Evolutionary conservation across 2,329 filamentous ascomycete genomes (phyloP).

Genomic region (Neocatenulostroma microsporum): DNA sequence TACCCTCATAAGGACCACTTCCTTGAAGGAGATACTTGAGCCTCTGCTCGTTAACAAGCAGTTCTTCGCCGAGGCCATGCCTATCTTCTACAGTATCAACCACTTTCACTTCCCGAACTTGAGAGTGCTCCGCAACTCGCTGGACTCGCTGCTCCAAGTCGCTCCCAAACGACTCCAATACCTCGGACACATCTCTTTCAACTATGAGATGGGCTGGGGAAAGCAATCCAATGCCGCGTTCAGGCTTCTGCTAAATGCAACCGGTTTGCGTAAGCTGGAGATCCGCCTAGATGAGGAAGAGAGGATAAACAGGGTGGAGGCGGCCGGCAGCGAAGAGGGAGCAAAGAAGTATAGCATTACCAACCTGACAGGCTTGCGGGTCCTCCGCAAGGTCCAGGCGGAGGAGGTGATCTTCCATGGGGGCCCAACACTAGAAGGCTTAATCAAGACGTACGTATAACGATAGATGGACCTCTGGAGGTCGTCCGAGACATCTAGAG

Average conservation of each 20-base stretch:
- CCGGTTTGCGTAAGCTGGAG: background rate
- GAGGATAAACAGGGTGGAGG: too few species aligned
- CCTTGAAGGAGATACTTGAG: background rate
- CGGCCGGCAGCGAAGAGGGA: background rate
- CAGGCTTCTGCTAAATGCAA: background rate
- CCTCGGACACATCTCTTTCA: too few species aligned
- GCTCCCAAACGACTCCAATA: too few species aligned
- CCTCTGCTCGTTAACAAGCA: constrained; percentile 8
- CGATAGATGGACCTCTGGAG: too few species aligned
- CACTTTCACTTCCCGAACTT: constrained; percentile 9
- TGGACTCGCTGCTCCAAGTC: too few species aligned
- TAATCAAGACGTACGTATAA: background rate
- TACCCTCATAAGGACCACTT: too few species aligned
- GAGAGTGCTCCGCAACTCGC: too few species aligned
- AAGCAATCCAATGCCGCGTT: too few species aligned
- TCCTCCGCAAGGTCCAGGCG: background rate
- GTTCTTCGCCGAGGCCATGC: constrained; percentile 5
- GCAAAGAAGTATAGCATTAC: constrained; percentile 2
- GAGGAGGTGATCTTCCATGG: background rate
- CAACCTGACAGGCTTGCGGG: background rate
- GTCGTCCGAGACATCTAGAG: too few species aligned
- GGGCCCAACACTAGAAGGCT: background rate
- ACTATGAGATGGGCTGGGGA: too few species aligned
- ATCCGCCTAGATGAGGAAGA: background rate
- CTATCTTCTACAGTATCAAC: constrained; percentile 7